Evolutionary conservation across 2,329 filamentous ascomycete species (phyloP), one percentile per base, ranked within the genome.

Genomic region (Fusarium sterilihyphosum): DNA sequence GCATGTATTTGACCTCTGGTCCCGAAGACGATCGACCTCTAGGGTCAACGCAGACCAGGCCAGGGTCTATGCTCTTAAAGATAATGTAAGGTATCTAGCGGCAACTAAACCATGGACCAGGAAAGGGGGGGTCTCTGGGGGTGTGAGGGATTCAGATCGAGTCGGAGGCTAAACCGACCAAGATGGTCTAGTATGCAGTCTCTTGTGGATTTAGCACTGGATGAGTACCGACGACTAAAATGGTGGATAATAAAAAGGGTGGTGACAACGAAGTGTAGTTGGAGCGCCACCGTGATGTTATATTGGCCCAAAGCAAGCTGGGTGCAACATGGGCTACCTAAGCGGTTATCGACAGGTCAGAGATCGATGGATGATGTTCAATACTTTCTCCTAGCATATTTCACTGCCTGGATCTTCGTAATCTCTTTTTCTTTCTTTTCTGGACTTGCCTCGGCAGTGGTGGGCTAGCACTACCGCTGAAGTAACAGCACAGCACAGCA

Each of bases 1-100:
- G 63, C 50, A 74, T 73, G 72, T 77, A 78, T 78, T 77, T 78
- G 75, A 77, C 71, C 69, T 67, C 60, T 70, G 65, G 66, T 63
- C 67, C 69, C 71, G 56, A 68, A 65, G 54, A 63, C 68, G 77
- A 78, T 78, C 77, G 73, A 69, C 77, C 77, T 71, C 65, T 75
- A 76, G 75, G 67, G 68, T 63, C 58, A 66, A 58, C 57, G 67
- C 49, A 65, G 71, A 61, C 77, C 76, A 78, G 68, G 71, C 77
- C 75, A 78, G 71, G 73, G 71, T 74, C 62, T 67, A 62, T 68
- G 57, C 76, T 68, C 73, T 71, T 65, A 58, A 70, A 75, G 73
- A 78, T 74, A 75, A 60, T 71, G 54, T 74, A 75, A 66, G 65
- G 61, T 66, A 57, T 73, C 74, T 66, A 74, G 70, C 77, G 75